Base-by-base conservation (phyloP, 352 stramenopile species). In the Pythium volutum region DNA sequence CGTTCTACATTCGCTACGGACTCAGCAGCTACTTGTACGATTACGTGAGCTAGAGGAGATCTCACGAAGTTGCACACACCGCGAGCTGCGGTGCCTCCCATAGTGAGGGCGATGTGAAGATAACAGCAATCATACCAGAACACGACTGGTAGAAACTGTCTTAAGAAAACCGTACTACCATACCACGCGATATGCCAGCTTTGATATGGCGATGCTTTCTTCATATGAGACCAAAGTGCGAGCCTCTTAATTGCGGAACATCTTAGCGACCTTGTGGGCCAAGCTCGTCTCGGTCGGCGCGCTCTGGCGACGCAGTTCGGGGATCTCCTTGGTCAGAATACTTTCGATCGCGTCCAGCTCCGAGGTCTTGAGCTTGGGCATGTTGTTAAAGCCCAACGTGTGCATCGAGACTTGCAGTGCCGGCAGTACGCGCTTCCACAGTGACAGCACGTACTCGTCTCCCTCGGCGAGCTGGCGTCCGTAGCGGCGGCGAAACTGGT, bases 401-500 rank as follows among this genome's bases (percentile, higher is more conserved):
- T 93, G 75, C 36, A 97, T 70, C 22, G 89, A 87, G 10, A 96
- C 73, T 67, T 94, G 85, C 3, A 97, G 72, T 18, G 78, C 76
- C 14, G 87, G 85, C 16, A 89, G 70, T 63, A 98, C 91, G 43
- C 91, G 86, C 62, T 94, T 91, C 95, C 95, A 98, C n/a, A 97
- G 67, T 16, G 87, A 95, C 23, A 97, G 74, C 49, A 98, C 92
- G 66, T 98, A 99, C 75, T 99, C 97, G 70, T 99, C 97, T 51
- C 91, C 93, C 53, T 99, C 97, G 16, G 87, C 90, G n/a, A 99
- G 76, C 76, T 98, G 89, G 41, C 87, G 87, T 5, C 93, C 85
- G 74, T 99, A 98, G 3, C 93, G 89, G 15, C 87, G 83, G 55
- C 92, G 89, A 76, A 98, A 99, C 22, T 96, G 80, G 22, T 96